Base-by-base conservation (phyloP, 1,284 basidiomycete species). In the Ganoderma lucidum region DNA sequence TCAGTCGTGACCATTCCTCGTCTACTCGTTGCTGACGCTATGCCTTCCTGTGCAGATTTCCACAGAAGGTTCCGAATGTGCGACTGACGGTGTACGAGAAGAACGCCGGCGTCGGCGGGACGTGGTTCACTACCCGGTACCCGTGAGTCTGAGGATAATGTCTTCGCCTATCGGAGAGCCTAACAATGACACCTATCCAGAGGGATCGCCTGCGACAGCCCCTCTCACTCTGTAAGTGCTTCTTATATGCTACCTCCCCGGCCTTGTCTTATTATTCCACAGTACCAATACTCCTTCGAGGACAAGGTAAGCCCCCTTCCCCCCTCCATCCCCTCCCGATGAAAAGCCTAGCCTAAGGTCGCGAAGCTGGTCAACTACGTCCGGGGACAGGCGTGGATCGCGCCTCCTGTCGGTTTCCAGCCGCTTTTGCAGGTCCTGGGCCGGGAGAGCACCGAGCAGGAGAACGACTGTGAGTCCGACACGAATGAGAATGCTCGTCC, bases 281-380 rank as follows among this genome's bases (percentile, higher is more conserved):
- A 90, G 87, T 90, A 90, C 75, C 87, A 88, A 75, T 80, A 86
- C 19, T 86, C 86, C 0, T 90, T 90, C 65, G 86, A 87, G 67
- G 80, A 82, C 15, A 88, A 89, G 71, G 87, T 78, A n/a, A n/a
- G 8, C 35, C 35, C 35, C 28, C 19, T 30, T 10, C 39, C n/a
- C n/a, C n/a, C n/a, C n/a, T n/a, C n/a, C n/a, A n/a, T n/a, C n/a
- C n/a, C n/a, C n/a, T n/a, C n/a, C n/a, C n/a, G n/a, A n/a, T n/a
- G n/a, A n/a, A n/a, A n/a, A n/a, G n/a, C n/a, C n/a, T n/a, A 89
- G 71, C 83, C 86, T 0, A 82, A 81, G 67, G 88, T 89, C 5
- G 78, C 79, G 62, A 81, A 84, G 67, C 68, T 91, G 39, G 79
- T 81, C 59, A 89, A 89, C 75, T 90, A 86, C n/a, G n/a, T 88